Evolutionary conservation across 805 yeast genomes (phyloP).

Genomic region (Starmera quercuum): DNA sequence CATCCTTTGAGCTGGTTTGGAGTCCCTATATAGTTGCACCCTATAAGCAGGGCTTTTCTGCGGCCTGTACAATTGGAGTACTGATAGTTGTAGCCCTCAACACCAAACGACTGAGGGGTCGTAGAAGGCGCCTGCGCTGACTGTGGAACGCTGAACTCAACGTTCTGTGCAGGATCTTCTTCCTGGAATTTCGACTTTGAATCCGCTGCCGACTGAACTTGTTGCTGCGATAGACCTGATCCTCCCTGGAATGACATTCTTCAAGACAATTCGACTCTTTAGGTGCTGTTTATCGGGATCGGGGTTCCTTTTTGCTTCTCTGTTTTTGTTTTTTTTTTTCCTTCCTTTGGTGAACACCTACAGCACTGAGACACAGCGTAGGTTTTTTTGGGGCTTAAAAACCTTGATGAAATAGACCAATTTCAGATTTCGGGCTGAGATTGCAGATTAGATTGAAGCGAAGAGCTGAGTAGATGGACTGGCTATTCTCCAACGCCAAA

Average conservation of each 20-base stretch:
- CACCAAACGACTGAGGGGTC: conserved; percentile 12
- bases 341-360: too few species aligned
- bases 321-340: not conserved
- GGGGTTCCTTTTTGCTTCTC: too few species aligned
- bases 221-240: conserved; percentile 8
- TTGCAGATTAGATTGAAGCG: too few species aligned
- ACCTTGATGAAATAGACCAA: too few species aligned
- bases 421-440: too few species aligned
- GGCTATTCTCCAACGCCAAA: too few species aligned
- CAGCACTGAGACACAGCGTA: too few species aligned
- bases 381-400: too few species aligned
- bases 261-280: too few species aligned
- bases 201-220: conserved; percentile 7
- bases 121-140: conserved; percentile 6
- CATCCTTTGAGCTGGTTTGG: conserved; percentile 54
- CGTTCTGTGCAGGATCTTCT: conserved; percentile 7
- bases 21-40: conserved; percentile 61
- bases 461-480: too few species aligned
- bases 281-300: too few species aligned
- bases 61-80: conserved; percentile 57
- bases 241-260: too few species aligned
- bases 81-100: conserved; percentile 18
- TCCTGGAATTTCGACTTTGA: conserved; percentile 8
- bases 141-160: conserved; percentile 2
- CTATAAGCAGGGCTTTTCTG: conserved; percentile 59